Conservation (phyloP, 257 asterid species). For the Voacanga thouarsii region DNA sequence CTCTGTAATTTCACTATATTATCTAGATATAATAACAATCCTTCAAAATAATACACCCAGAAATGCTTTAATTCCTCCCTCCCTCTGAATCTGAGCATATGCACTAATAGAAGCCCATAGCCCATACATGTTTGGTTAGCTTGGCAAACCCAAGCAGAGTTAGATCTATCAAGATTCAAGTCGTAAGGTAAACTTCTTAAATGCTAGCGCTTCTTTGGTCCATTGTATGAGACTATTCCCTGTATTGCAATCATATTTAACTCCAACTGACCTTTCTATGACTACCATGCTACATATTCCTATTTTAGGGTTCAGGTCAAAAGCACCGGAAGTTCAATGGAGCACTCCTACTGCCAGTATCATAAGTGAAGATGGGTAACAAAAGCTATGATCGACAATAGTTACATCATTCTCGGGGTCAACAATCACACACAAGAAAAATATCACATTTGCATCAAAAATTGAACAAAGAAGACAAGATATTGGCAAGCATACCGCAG, state of each 20-base stretch:
- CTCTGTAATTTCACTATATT: no score
- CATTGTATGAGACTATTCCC: background rate
- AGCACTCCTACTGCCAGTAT: background rate
- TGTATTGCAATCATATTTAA: background rate
- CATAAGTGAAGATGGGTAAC: background rate
- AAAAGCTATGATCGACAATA: background rate
- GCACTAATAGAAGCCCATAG: background rate
- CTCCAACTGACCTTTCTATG: background rate
- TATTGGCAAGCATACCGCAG: constrained; percentile 50
- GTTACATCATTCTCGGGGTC: background rate
- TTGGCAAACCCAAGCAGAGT: background rate
- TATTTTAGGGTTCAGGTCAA: background rate
- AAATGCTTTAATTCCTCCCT: no score
- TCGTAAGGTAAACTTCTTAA: background rate
- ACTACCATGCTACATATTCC: background rate
- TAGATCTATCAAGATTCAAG: background rate
- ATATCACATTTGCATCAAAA: background rate
- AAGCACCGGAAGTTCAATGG: background rate
- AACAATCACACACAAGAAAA: background rate
- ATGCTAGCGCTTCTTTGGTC: background rate
- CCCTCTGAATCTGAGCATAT: background rate
- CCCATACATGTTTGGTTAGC: background rate
- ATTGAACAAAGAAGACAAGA: constrained; percentile 10
- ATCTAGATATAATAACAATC: no score
- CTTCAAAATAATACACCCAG: no score